phyloP scores from a whole-genome alignment of 805 yeast species.

The Metschnikowia aberdeeniae region DNA sequence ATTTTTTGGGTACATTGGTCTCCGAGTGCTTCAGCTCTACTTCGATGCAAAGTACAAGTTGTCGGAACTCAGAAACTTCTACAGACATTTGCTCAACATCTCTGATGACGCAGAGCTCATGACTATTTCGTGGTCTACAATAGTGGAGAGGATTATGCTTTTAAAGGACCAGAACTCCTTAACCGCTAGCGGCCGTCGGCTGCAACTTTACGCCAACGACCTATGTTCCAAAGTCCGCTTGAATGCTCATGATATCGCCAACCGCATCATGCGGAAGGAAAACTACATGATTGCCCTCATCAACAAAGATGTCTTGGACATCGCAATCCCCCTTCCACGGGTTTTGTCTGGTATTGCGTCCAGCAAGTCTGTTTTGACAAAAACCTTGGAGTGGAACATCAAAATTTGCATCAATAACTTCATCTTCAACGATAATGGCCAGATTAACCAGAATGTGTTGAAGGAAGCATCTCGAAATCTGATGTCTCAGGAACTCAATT shows the following conservation, averaged over 20 bases:
- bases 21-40: conserved; percentile 53
- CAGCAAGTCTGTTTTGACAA: conserved; percentile 53
- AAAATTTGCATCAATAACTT: conserved; percentile 84
- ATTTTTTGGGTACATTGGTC: conserved; percentile 48
- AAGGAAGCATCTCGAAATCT: conserved; percentile 66
- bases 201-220: conserved; percentile 40
- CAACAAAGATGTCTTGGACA: conserved; percentile 69
- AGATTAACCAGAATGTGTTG: conserved; percentile 64
- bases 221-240: conserved; percentile 67
- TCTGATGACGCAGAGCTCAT: conserved; percentile 74
- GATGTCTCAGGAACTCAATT: conserved; percentile 63
- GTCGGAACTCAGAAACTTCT: conserved; percentile 73
- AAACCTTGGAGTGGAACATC: conserved; percentile 91
- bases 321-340: conserved; percentile 41
- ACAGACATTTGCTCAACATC: conserved; percentile 63
- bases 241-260: conserved; percentile 92
- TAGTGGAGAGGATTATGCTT: conserved; percentile 69
- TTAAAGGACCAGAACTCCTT: conserved; percentile 78
- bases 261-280: conserved; percentile 92
- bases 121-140: conserved; percentile 89
- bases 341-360: conserved; percentile 16
- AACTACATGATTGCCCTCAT: conserved; percentile 89
- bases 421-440: conserved; percentile 80
- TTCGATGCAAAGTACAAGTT: conserved; percentile 60
- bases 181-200: conserved; percentile 37